Base-by-base conservation (phyloP, 2,329 filamentous ascomycete species). In the Cucurbitaria berberidis region DNA sequence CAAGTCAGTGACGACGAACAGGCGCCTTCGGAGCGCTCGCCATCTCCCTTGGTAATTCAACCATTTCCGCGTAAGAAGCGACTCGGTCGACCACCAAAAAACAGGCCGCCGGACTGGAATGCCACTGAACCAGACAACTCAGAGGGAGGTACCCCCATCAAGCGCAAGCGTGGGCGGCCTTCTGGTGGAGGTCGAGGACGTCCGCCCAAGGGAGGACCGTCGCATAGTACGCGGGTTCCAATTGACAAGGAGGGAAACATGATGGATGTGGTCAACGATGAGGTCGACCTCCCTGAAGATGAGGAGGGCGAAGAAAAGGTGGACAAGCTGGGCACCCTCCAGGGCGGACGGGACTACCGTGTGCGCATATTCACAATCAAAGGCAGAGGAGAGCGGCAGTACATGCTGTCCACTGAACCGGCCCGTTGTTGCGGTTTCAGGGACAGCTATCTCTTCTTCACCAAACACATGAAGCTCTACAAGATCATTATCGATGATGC, bases 391-490 rank as follows among this genome's bases (percentile, higher is more conserved):
- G 85, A 93, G 44, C 82, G 93, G 50, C 86, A 96, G 10, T 99
- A 99, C 84, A 99, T 99, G 95, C 79, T 99, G 76, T 98, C 95
- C 3, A 99, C 95, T 4, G 95, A 99, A 72, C 96, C 95, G 5
- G 95, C 95, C 21, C 89, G 95, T 61, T 98, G 95, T 69, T 93
- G 96, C 49, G 95, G 95, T 15, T 99, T 99, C 82, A 85, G 95
- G 63, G 95, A 99, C 81, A 97, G 93, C 60, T 99, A 99, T 72
- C 85, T 99, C 22, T 97, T 99, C 82, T 99, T 99, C 81, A 96
- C 95, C 60, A 99, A 98, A 78, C 95, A 99, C 77, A 90, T 90
- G 73, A 88, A 92, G 68, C 88, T 99, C 13, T 95, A 92, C 84
- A 99, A 99, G 80, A 96, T 99, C 69, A 96, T 99, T 67, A 91